Evolutionary conservation across 495 filamentous ascomycete species (phyloP), one percentile per base, ranked within the genome.

Genomic region (Pyrenopolyporus hunteri): DNA sequence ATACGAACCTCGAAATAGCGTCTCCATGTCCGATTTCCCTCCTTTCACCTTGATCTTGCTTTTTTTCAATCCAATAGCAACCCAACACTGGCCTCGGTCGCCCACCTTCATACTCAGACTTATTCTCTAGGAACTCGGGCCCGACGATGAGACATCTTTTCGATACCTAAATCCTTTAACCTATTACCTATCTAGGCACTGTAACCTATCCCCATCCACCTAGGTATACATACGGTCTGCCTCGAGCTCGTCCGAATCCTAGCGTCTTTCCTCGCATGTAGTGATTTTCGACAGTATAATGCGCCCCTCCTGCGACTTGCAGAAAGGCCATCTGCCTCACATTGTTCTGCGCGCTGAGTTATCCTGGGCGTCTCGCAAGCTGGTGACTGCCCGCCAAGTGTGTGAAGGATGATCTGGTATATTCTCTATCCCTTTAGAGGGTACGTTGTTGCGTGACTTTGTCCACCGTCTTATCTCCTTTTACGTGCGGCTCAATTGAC

Each of bases 371-470:
- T 50, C 63, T 60, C 33, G 45, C 45, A 51, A 57, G 57, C 25
- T 50, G 37, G 47, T 62, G 31, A 46, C 52, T 56, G 50, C 56
- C 44, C 29, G 32, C 45, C 35, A 37, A 45, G 29, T 55, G 46
- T 51, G 46, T 54, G 61, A 67, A 71, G 65, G 59, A 83, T 83
- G 80, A 73, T 83, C 67, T 83, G 85, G 85, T 88, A 86, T 74
- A 67, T 87, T 23, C 76, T 88, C 44, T 88, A 85, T 74, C 84
- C 84, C 57, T 76, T 87, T 14, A 76, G 85, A 77, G 82, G 85
- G 80, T 80, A 44, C 36, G 51, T 53, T 64, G 52, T 17, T 39
- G 28, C 46, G 44, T 48, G 23, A 8, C 33, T 36, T 33, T 19
- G 28, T 32, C 48, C 32, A 3, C 43, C 25, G 42, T 32, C 42